A percentile compares a stretch with the other conserved stretches of the same genome.
Conservation (phyloP, 345 rosid species). For the Punica granatum region DNA sequence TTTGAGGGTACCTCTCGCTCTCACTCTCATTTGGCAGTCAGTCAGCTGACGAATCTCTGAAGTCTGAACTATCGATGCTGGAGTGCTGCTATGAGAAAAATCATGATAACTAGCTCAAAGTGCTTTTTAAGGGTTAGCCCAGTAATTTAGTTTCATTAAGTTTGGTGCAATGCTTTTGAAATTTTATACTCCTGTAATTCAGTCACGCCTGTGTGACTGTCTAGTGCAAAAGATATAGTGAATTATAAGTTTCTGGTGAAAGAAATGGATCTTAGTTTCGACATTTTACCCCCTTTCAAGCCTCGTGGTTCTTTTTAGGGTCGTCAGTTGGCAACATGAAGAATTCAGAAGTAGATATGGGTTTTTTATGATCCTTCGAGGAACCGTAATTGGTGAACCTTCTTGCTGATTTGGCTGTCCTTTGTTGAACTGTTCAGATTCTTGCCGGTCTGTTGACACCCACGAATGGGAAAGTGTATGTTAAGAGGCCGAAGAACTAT, state of each 20-base stretch:
- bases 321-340: neutral
- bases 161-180: too few relatives aligned
- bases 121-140: neutral
- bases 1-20: constrained; percentile 50
- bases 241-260: neutral
- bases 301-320: neutral
- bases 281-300: neutral
- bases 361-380: neutral
- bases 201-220: neutral
- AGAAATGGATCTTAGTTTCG: neutral
- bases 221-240: neutral
- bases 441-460: constrained; percentile 86
- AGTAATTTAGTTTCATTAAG: neutral
- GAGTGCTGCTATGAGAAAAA: neutral
- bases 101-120: neutral
- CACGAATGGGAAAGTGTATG: constrained; percentile 43
- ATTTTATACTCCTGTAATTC: too few relatives aligned
- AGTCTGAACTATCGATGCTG: neutral
- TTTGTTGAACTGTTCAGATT: constrained; percentile 38
- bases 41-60: neutral
- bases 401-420: neutral
- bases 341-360: neutral
- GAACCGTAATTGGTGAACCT: neutral
- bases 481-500: constrained; percentile 68
- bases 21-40: neutral